Evolutionary conservation across 495 filamentous ascomycete species (phyloP).

Genomic region (Darksidea phi): DNA sequence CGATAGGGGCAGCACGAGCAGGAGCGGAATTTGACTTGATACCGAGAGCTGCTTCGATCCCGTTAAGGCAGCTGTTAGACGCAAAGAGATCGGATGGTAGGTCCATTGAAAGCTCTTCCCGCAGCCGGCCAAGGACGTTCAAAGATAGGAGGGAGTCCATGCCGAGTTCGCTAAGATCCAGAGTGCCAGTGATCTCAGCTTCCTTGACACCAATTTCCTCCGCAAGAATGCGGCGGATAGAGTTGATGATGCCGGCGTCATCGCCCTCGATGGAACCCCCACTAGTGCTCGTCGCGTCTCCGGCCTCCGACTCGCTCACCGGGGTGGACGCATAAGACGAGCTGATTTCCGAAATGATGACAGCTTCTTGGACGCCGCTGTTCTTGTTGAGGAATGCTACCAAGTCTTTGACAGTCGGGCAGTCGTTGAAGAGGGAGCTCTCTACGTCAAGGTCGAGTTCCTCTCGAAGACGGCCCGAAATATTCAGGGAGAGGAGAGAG

Average conservation of each 20-base stretch:
- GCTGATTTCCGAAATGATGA: constrained; percentile 21
- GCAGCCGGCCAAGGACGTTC: constrained; percentile 15
- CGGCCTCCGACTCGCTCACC: constrained; percentile 21
- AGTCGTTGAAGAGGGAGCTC: constrained; percentile 55
- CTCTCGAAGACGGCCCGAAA: constrained; percentile 43
- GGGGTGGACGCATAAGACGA: constrained; percentile 26
- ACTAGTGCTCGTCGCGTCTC: constrained; percentile 15
- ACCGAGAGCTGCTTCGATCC: constrained; percentile 45
- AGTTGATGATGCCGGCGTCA: constrained; percentile 12
- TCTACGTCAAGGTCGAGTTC: constrained; percentile 45
- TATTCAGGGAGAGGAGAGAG: constrained; percentile 50
- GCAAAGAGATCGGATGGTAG: constrained; percentile 44
- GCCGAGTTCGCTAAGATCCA: constrained; percentile 17
- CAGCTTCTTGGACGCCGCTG: constrained; percentile 5
- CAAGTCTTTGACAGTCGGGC: constrained; percentile 49
- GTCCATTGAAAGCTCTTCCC: constrained; percentile 34
- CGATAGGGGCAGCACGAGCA: constrained; percentile 26
- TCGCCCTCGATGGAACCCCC: constrained; percentile 21
- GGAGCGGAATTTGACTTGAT: constrained; percentile 35
- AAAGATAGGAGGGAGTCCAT: constrained; percentile 30
- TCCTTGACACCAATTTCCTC: constrained; percentile 30
- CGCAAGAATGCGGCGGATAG: constrained; percentile 20
- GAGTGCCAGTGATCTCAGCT: constrained; percentile 22
- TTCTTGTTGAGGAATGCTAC: constrained; percentile 16
- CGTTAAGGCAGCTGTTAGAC: constrained; percentile 43